Conservation (phyloP, 2,329 filamentous ascomycete species). For the Aspergillus terreus region DNA sequence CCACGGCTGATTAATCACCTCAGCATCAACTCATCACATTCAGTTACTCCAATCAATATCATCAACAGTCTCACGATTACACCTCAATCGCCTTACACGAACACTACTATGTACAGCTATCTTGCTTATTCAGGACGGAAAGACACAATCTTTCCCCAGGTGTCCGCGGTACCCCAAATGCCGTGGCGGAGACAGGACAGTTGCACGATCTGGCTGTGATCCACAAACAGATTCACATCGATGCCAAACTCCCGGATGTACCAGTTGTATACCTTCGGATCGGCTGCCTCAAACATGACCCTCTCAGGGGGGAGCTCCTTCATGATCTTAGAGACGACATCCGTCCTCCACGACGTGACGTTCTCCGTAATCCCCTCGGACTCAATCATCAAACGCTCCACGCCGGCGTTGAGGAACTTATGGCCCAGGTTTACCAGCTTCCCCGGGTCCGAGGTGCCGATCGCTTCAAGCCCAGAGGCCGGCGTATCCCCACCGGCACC, state of each 20-base stretch:
- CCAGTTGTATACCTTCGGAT: constrained; percentile 55
- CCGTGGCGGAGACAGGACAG: constrained; percentile 49
- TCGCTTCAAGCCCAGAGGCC: constrained; percentile 43
- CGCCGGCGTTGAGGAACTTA: constrained; percentile 49
- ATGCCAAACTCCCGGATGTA: constrained; percentile 55
- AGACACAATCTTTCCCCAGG: constrained; percentile 51
- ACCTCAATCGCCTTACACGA: background rate
- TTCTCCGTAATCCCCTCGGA: constrained; percentile 60
- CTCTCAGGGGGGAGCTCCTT: constrained; percentile 49
- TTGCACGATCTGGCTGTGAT: constrained; percentile 58
- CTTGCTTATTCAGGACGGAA: constrained; percentile 28
- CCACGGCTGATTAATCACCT: constrained; percentile 1
- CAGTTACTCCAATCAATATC: background rate
- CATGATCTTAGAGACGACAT: constrained; percentile 53
- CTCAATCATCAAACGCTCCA: constrained; percentile 57
- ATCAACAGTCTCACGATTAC: background rate
- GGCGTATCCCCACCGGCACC: constrained; percentile 54
- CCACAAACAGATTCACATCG: constrained; percentile 56
- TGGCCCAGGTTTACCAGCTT: constrained; percentile 50
- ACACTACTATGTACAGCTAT: background rate
- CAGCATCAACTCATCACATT: background rate
- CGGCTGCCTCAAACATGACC: constrained; percentile 58
- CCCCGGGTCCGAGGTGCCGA: constrained; percentile 48
- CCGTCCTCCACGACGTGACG: constrained; percentile 52
- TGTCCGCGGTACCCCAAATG: constrained; percentile 56